Evolutionary conservation across 148 eudicot species (phyloP), one percentile per base, ranked within the genome.

Genomic region (Drosera capensis): DNA sequence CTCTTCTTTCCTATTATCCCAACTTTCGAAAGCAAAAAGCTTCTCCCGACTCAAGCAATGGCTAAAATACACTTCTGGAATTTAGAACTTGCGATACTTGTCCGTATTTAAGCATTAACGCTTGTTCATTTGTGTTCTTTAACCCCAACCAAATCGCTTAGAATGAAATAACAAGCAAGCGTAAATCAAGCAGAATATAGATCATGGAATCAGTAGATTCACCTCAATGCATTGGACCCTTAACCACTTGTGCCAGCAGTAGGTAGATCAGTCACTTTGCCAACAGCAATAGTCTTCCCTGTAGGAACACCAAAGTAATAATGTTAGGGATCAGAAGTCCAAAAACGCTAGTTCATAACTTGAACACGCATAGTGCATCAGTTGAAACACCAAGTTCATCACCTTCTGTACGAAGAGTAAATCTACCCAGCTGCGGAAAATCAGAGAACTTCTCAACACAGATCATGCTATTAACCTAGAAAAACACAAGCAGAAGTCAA

Each of bases 281-380:
- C 83, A 25, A 72, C 71, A 28, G 83, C 83, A 54, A 77, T 56
- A 18, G 83, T 77, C 64, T 70, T 77, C 56, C 83, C 83, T 77
- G 73, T 19, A 40, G 20, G 40, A 6, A 3, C 45, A 14, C 49
- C n/a, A 14, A 41, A n/a, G 8, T 15, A 39, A 1, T 17, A 2
- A 17, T 8, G 11, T 16, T 4, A 41, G 23, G 8, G 45, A 23
- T 19, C 21, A 41, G 0, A 23, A 17, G 14, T 15, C 18, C 23
- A 19, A 8, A 6, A 2, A 19, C 43, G 14, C 7, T n/a, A n/a
- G n/a, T n/a, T n/a, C n/a, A n/a, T n/a, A n/a, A n/a, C 6, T 19
- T 3, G 21, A 41, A 20, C 5, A 7, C 23, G 3, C 20, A 8
- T 8, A 28, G 11, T 41, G 8, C 15, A 28, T 28, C 23, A 41